These are phyloP conservation scores for Hyparrhenia diplandra DNA, from an alignment of 176 grass and related monocot genomes.

Conservation along the genomic window DNA sequence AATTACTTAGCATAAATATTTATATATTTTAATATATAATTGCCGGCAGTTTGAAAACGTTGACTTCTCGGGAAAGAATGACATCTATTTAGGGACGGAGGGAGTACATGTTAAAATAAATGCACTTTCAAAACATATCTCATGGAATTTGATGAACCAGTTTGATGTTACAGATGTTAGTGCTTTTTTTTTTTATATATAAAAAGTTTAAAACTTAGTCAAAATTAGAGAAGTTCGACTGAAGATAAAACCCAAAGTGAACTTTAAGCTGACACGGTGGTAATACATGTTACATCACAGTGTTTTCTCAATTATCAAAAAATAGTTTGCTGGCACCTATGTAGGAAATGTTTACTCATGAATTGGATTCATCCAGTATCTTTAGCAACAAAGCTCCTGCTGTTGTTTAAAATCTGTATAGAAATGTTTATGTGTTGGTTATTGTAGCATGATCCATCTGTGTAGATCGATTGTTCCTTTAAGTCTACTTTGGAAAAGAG, in stretches of 20 bases:
- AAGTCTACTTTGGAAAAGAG: background rate
- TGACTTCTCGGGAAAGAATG: too few relatives aligned
- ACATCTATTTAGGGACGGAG: too few relatives aligned
- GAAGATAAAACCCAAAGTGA: background rate
- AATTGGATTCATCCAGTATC: background rate
- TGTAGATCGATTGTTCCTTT: background rate
- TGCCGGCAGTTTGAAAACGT: too few relatives aligned
- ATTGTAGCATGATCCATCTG: background rate
- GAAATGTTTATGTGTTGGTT: background rate
- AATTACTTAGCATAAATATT: too few relatives aligned
- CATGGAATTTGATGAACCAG: background rate
- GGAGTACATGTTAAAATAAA: background rate
- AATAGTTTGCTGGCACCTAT: background rate
- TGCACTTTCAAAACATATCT: background rate
- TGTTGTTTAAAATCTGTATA: constrained; percentile 11
- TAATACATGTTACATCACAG: background rate
- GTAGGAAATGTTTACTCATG: background rate
- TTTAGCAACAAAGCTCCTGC: background rate
- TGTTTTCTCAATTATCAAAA: background rate
- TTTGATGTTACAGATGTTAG: background rate
- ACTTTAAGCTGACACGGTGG: background rate
- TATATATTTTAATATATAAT: too few relatives aligned
- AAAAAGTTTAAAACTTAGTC: too few relatives aligned
- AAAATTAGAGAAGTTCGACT: background rate
- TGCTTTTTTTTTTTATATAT: too few relatives aligned